A percentile compares a stretch with the other conserved stretches of the same genome.
Evolutionary conservation across 1,284 basidiomycete species (phyloP).

Genomic region (Takashimella tepidaria): DNA sequence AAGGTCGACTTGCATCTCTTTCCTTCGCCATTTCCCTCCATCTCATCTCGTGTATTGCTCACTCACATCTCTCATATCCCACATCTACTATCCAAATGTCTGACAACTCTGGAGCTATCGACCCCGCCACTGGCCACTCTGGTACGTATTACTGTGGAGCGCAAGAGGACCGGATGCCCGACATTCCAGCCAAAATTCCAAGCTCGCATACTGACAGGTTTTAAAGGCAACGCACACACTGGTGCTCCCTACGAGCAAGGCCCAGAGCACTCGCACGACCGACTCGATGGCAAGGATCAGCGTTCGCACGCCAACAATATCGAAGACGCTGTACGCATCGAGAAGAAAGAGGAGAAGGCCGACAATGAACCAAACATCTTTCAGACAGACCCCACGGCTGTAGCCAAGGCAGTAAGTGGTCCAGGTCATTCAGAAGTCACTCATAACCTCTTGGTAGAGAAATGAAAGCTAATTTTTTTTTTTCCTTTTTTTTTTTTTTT

Average conservation of each 20-base stretch:
- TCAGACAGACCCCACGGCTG: constrained; percentile 26
- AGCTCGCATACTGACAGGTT: too few species aligned
- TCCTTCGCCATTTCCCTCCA: too few species aligned
- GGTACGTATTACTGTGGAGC: constrained; percentile 12
- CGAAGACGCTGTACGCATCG: constrained; percentile 26
- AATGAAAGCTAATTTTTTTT: too few species aligned
- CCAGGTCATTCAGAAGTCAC: neutral
- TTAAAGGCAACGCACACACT: constrained; percentile 35
- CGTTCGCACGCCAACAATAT: constrained; percentile 28
- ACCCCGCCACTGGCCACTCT: constrained; percentile 13
- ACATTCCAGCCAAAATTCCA: too few species aligned
- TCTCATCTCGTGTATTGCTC: too few species aligned
- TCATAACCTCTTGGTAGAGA: too few species aligned
- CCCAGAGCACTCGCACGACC: constrained; percentile 28
- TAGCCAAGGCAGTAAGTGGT: constrained; percentile 14
- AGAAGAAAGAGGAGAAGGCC: constrained; percentile 23
- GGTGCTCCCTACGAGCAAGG: constrained; percentile 27
- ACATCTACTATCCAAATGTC: constrained; percentile 15
- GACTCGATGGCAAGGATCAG: constrained; percentile 33
- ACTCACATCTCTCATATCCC: too few species aligned
- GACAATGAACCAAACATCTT: constrained; percentile 20
- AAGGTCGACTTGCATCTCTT: too few species aligned
- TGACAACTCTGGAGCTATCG: constrained; percentile 15
- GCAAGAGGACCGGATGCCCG: too few species aligned
- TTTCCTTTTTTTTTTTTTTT: too few species aligned